Percentiles rank a stretch among this genome's conserved stretches.
Evolutionary conservation across 768 basidiomycete genomes (phyloP).

Genomic region (Podaxis pistillaris): DNA sequence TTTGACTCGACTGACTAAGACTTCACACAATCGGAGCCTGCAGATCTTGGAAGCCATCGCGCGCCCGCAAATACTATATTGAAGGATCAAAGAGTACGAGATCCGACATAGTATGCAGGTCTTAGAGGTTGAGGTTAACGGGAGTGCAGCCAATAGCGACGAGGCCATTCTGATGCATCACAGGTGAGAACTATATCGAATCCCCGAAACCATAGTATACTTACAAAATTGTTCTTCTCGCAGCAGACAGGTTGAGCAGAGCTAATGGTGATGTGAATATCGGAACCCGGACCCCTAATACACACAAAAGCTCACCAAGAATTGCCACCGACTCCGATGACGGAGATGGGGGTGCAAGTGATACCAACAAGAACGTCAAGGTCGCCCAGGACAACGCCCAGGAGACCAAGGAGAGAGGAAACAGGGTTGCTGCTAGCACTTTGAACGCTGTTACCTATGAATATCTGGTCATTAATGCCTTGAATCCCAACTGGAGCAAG

Average conservation of each 20-base stretch:
- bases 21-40: too few species aligned
- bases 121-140: constrained; percentile 4
- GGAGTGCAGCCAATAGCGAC: constrained; percentile 9
- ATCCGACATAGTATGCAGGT: not conserved
- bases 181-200: not conserved
- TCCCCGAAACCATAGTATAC: not conserved
- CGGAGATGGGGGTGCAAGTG: constrained; percentile 9
- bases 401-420: constrained; percentile 15
- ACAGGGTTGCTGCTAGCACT: not conserved
- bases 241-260: constrained; percentile 29
- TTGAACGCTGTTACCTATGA: constrained; percentile 19
- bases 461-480: not conserved
- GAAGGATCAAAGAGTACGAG: not conserved
- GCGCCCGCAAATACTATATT: not conserved
- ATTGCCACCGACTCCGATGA: constrained; percentile 18
- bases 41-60: not conserved
- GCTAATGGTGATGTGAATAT: constrained; percentile 10
- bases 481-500: not conserved
- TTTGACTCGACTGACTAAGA: too few species aligned
- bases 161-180: constrained; percentile 4
- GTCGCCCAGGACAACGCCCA: not conserved
- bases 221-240: constrained; percentile 24
- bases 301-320: constrained; percentile 24
- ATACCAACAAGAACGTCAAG: constrained; percentile 8
- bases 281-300: constrained; percentile 1